A percentile compares a stretch with the other conserved stretches of the same genome.
phyloP scores from a whole-genome alignment of 2,329 filamentous ascomycete species.

The Cyclaneusma minus region DNA sequence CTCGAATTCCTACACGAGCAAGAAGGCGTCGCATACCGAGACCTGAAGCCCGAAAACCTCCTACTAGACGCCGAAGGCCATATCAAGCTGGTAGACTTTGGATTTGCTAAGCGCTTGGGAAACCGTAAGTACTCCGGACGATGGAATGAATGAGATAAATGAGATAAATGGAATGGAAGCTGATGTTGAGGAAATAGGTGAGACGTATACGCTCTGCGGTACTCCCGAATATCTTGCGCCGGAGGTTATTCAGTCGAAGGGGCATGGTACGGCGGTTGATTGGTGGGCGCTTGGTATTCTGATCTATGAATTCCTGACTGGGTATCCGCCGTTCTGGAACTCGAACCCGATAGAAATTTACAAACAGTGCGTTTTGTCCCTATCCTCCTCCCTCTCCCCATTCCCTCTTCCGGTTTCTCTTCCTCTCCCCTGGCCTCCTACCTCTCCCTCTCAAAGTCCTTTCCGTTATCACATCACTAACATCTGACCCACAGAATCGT shows the following conservation, averaged over 20 bases:
- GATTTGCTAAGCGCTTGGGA: conserved; percentile 68
- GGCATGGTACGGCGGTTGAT: conserved; percentile 61
- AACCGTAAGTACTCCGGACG: conserved; percentile 27
- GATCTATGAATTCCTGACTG: conserved; percentile 72
- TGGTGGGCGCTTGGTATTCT: conserved; percentile 81
- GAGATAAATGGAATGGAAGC: conserved; percentile 1
- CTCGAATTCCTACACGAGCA: conserved; percentile 68
- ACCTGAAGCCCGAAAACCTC: conserved; percentile 73
- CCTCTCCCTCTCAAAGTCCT: background rate
- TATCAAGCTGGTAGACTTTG: conserved; percentile 73
- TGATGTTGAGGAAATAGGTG: conserved; percentile 24
- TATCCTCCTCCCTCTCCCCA: background rate
- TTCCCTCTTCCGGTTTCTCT: background rate
- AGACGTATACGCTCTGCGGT: conserved; percentile 73
- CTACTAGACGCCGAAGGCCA: conserved; percentile 64
- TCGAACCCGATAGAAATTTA: conserved; percentile 80
- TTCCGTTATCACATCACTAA: conserved; percentile 1
- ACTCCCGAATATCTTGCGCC: conserved; percentile 75
- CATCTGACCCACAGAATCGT: conserved; percentile 42
- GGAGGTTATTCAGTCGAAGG: conserved; percentile 73
- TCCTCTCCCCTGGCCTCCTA: too few relatives aligned
- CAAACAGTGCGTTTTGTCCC: conserved; percentile 42
- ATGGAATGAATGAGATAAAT: conserved; percentile 1
- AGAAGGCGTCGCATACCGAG: conserved; percentile 65
- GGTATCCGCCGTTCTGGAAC: conserved; percentile 78